Base-by-base conservation (phyloP, 208 protist species). In the Leishmania turanica region DNA sequence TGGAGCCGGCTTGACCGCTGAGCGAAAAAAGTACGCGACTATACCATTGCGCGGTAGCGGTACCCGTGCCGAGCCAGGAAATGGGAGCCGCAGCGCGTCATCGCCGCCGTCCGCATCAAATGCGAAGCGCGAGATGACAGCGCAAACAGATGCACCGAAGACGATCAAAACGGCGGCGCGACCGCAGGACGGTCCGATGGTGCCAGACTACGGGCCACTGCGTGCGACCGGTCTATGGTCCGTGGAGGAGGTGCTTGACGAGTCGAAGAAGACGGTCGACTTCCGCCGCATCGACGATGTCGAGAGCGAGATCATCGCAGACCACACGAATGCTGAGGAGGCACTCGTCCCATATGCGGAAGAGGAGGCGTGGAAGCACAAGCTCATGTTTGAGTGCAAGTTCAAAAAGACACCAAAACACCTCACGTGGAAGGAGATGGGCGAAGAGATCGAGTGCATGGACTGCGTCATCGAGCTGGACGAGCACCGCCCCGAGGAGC, bases 381-480 rank as follows among this genome's bases (percentile, higher is more conserved):
- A 93, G 62, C 87, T 98, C 3, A 98, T 98, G 95, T 98, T 98
- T 80, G 83, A 92, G 58, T 89, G 89, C 82, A 96, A 96, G 84
- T 96, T 98, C 81, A 92, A 89, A 42, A 95, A 95, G 70, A 92
- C 93, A 37, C 95, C 95, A 40, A 96, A 96, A 73, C 95, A 98
- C 85, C 79, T 98, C 47, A 95, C 92, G 19, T 98, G 95, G 95
- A 88, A 90, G 42, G 91, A 98, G 78, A 84, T 98, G 27, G 95
- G 93, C 9, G 88, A 98, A 78, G 93, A 98, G 66, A 95, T 98
- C 77, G 90, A 98, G 82, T 98, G 93, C 80, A 74, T 98, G 80
- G 95, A 98, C 81, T 98, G 95, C 83, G 75, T 88, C 34, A 96
- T 98, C 78, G 91, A 96, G n/a, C 78, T 93, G 72, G 93, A 98